Percentiles rank a stretch among this genome's conserved stretches.
Evolutionary conservation across 2,329 filamentous ascomycete species (phyloP).

Genomic region (Trichoderma simmonsii): DNA sequence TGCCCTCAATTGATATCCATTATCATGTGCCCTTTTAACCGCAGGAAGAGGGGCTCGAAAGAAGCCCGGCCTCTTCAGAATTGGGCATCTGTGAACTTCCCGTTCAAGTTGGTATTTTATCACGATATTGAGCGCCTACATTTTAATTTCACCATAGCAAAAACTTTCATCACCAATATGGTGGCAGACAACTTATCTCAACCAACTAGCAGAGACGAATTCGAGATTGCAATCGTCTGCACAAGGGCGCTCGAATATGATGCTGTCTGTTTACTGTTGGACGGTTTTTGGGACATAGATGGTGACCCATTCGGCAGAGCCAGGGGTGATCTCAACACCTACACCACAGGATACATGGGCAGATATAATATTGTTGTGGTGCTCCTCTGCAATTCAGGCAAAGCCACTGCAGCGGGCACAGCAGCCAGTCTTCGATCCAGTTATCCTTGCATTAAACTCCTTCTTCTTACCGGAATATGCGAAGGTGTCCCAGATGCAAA

Average conservation of each 20-base stretch:
- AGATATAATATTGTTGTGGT: not conserved
- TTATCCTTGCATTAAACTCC: not conserved
- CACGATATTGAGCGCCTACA: no score
- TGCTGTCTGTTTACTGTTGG: rapidly evolving
- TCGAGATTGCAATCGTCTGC: not conserved
- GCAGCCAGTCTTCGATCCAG: not conserved
- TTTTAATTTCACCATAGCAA: no score
- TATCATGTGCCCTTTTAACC: no score
- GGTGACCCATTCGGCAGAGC: not conserved
- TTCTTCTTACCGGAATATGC: not conserved
- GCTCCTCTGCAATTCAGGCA: not conserved
- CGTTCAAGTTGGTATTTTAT: no score
- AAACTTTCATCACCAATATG: not conserved
- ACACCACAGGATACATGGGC: not conserved
- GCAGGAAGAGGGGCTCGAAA: no score
- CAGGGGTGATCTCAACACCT: not conserved
- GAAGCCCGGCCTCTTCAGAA: no score
- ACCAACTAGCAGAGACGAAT: not conserved
- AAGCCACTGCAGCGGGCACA: rapidly evolving
- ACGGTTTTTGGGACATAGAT: not conserved
- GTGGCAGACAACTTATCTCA: rapidly evolving
- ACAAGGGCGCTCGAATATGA: not conserved
- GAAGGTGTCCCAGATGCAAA: not conserved
- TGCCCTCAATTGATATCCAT: no score
- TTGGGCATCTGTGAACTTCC: no score